Evolutionary conservation across 2,329 filamentous ascomycete species (phyloP).

Genomic region (Sclerotinia minor): DNA sequence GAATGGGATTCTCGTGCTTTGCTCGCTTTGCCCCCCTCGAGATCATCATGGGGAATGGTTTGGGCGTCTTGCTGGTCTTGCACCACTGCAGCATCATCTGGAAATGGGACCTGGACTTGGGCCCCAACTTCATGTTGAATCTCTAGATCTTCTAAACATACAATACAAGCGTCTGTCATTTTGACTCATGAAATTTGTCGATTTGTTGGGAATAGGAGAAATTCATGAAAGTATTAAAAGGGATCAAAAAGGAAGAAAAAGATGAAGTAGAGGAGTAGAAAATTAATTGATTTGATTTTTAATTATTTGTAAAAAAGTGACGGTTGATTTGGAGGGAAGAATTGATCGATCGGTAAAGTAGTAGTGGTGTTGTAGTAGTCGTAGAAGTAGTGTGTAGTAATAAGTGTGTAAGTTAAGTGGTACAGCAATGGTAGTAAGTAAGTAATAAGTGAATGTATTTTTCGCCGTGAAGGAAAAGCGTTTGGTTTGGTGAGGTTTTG

Average conservation of each 20-base stretch:
- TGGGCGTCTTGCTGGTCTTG: conserved; percentile 14
- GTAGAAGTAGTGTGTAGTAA: no score
- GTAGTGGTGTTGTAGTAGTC: no score
- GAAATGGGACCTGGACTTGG: background rate
- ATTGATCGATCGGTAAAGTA: no score
- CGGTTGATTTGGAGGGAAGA: no score
- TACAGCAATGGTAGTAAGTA: no score
- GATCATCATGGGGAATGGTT: conserved; percentile 29
- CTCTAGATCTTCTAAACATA: conserved; percentile 64
- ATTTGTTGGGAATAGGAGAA: background rate
- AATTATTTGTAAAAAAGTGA: background rate
- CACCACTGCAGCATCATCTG: background rate
- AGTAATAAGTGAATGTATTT: no score
- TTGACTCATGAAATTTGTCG: conserved; percentile 25
- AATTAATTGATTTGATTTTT: background rate
- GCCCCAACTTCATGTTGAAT: conserved; percentile 21
- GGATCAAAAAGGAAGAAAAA: background rate
- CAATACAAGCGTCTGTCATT: conserved; percentile 65
- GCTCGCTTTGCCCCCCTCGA: conserved; percentile 30
- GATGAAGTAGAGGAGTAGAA: no score
- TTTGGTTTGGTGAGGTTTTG: background rate
- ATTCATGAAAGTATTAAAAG: background rate
- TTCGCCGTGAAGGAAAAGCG: no score
- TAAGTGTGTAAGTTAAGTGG: no score
- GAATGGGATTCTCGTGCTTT: conserved; percentile 14